These are phyloP conservation scores for Purshia tridentata DNA, from an alignment of 306 rosid species.

Conservation along the genomic window DNA sequence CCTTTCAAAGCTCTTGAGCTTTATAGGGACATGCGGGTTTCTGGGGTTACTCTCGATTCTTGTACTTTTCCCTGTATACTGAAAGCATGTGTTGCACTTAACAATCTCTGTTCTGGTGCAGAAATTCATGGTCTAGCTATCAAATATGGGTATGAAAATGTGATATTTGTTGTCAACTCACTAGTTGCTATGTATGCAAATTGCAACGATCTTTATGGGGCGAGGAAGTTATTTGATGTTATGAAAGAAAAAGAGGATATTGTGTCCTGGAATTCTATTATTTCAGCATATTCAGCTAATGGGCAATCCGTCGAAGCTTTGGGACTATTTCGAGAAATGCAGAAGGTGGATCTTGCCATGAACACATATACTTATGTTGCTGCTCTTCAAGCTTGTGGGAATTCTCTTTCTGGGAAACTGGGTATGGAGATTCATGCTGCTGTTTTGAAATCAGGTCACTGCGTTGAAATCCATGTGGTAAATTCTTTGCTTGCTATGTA, in stretches of 20 bases:
- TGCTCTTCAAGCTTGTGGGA: slow-evolving; percentile 69
- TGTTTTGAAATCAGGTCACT: slow-evolving; percentile 44
- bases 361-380: slow-evolving; percentile 63
- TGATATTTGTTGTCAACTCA: slow-evolving; percentile 56
- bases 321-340: slow-evolving; percentile 53
- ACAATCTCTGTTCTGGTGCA: slow-evolving; percentile 32
- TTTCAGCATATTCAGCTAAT: slow-evolving; percentile 51
- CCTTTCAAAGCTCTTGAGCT: slow-evolving; percentile 45
- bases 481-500: slow-evolving; percentile 76
- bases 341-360: slow-evolving; percentile 30
- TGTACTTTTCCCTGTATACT: slow-evolving; percentile 55
- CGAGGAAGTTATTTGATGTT: slow-evolving; percentile 50
- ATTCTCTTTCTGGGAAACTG: slow-evolving; percentile 35
- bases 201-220: slow-evolving; percentile 47
- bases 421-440: slow-evolving; percentile 67
- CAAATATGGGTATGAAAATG: slow-evolving; percentile 47
- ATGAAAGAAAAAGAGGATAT: slow-evolving; percentile 47
- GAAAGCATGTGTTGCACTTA: slow-evolving; percentile 52
- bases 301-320: slow-evolving; percentile 51
- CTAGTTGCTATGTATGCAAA: slow-evolving; percentile 70
- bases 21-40: slow-evolving; percentile 51
- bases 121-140: slow-evolving; percentile 69
- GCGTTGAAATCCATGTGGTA: slow-evolving; percentile 47
- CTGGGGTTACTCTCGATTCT: slow-evolving; percentile 47
- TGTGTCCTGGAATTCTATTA: slow-evolving; percentile 72